Conservation (phyloP, 257 asterid species). For the Lavandula angustifolia region DNA sequence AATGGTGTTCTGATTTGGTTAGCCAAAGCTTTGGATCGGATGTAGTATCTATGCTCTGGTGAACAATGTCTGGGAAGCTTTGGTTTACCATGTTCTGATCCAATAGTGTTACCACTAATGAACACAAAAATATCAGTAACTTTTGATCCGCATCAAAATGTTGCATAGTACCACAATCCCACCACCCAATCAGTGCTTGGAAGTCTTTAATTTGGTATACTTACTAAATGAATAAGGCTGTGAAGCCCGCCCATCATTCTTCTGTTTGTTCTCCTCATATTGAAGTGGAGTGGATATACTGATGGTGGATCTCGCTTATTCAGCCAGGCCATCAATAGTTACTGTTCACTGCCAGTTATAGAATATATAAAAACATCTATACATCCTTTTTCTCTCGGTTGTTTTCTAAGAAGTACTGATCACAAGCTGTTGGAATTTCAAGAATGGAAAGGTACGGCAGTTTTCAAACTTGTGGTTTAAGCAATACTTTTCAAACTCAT, state of each 20-base stretch:
- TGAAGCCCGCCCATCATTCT: conserved; percentile 45
- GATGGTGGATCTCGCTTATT: conserved; percentile 57
- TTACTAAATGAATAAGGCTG: conserved; percentile 63
- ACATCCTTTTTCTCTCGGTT: conserved; percentile 24
- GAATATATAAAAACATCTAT: conserved; percentile 34
- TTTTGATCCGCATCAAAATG: conserved; percentile 49
- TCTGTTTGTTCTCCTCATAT: conserved; percentile 35
- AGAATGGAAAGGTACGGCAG: conserved; percentile 82
- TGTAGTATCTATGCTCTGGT: conserved; percentile 27
- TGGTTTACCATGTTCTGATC: conserved; percentile 37
- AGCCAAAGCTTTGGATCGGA: conserved; percentile 42
- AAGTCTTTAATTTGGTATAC: conserved; percentile 38
- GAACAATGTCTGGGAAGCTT: conserved; percentile 39
- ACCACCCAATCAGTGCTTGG: conserved; percentile 34
- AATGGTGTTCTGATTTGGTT: conserved; percentile 37
- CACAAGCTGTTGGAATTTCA: conserved; percentile 44
- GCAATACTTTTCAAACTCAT: background rate
- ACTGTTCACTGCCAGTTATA: conserved; percentile 38
- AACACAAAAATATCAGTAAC: conserved; percentile 23
- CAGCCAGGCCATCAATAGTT: conserved; percentile 55
- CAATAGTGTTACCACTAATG: conserved; percentile 31
- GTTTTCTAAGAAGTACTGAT: conserved; percentile 38
- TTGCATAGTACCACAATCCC: conserved; percentile 37
- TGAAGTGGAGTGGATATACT: conserved; percentile 44
- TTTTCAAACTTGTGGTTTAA: conserved; percentile 16